These are phyloP conservation scores for Leptoxyphium fumago DNA, from an alignment of 2,329 filamentous ascomycete genomes.

Conservation along the genomic window DNA sequence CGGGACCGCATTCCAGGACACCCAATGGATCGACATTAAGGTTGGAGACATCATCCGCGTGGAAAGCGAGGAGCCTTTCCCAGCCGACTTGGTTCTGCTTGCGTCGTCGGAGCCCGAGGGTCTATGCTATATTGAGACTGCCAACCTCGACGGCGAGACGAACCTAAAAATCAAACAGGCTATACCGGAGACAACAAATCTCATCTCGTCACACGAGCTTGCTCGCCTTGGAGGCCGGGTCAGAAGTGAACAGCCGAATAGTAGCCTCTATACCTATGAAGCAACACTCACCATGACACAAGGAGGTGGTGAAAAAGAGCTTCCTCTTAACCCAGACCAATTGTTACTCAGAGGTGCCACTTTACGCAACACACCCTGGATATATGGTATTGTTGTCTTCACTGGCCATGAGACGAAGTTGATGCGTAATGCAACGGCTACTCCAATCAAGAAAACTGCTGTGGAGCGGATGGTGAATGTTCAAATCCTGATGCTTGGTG, in stretches of 20 bases:
- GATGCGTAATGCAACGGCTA: slow-evolving; percentile 94
- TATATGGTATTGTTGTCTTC: slow-evolving; percentile 91
- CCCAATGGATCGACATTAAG: slow-evolving; percentile 84
- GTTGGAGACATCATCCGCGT: slow-evolving; percentile 90
- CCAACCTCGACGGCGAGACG: slow-evolving; percentile 93
- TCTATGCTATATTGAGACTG: slow-evolving; percentile 95
- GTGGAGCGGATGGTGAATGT: slow-evolving; percentile 89
- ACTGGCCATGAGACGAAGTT: slow-evolving; percentile 97
- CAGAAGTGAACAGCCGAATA: slow-evolving; percentile 93
- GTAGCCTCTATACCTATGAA: slow-evolving; percentile 95
- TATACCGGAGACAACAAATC: slow-evolving; percentile 74
- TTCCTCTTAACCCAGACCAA: slow-evolving; percentile 82
- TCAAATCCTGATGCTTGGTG: slow-evolving; percentile 80
- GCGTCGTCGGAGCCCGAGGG: slow-evolving; percentile 95
- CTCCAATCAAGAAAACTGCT: slow-evolving; percentile 93
- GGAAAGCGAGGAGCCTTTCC: slow-evolving; percentile 88
- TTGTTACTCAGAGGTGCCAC: slow-evolving; percentile 85
- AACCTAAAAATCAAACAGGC: slow-evolving; percentile 98
- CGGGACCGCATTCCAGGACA: slow-evolving; percentile 70
- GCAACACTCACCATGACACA: slow-evolving; percentile 83
- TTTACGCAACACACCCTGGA: slow-evolving; percentile 89
- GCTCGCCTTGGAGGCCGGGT: slow-evolving; percentile 74
- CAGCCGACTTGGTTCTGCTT: slow-evolving; percentile 79
- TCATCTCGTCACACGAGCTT: slow-evolving; percentile 77
- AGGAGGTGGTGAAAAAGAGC: slow-evolving; percentile 83